phyloP scores from a whole-genome alignment of 1,139 yeast genomes.

The Pneumocystis carinii region DNA sequence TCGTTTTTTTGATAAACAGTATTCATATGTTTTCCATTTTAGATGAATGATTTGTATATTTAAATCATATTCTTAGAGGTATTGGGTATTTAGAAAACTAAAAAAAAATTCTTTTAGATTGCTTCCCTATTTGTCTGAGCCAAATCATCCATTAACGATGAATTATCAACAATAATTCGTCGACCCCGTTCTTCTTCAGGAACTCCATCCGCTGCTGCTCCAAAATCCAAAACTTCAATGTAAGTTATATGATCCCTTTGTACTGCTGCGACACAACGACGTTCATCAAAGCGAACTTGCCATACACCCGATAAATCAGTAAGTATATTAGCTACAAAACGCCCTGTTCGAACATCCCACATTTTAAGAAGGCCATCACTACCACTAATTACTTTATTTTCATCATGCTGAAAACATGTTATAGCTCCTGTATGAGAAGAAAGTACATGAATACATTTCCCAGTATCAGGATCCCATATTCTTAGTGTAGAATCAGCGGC shows the following conservation, averaged over 20 bases:
- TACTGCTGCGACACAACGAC: constrained; percentile 87
- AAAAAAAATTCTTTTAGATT: not conserved
- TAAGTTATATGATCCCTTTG: constrained; percentile 52
- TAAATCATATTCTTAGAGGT: not conserved
- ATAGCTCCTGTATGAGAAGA: constrained; percentile 82
- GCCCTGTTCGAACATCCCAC: constrained; percentile 75
- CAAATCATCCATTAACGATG: not conserved
- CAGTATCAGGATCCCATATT: constrained; percentile 81
- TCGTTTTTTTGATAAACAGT: not conserved
- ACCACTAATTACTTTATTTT: constrained; percentile 73
- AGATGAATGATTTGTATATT: not conserved
- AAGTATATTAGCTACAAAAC: constrained; percentile 57
- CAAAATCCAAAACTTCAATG: constrained; percentile 77
- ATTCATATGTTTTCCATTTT: not conserved
- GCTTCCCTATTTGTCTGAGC: not conserved
- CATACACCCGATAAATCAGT: constrained; percentile 72
- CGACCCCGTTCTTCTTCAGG: not conserved
- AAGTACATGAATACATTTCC: constrained; percentile 51
- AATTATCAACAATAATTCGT: not conserved
- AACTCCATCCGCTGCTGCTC: constrained; percentile 1
- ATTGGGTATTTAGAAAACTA: not conserved
- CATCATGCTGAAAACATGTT: constrained; percentile 86
- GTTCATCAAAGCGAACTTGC: constrained; percentile 81
- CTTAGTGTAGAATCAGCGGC: constrained; percentile 90
- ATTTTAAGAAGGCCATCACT: constrained; percentile 66